phyloP scores from a whole-genome alignment of 2,329 filamentous ascomycete species.

The Sodiomyces alkalinus region DNA sequence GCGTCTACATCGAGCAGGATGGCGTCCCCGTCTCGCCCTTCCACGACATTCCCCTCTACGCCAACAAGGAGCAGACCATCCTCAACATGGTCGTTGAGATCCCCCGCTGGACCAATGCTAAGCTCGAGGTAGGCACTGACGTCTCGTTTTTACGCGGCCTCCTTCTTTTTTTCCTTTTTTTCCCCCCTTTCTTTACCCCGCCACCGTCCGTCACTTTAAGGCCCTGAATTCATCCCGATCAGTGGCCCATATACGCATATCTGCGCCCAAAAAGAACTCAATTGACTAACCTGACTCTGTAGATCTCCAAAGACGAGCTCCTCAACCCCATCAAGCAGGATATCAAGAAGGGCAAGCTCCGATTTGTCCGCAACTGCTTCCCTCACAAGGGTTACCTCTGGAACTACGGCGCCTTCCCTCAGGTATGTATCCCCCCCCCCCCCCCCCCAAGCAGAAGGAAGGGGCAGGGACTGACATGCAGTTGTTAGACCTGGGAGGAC shows the following conservation, averaged over 20 bases:
- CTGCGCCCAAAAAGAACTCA: too few relatives aligned
- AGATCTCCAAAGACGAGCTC: slow-evolving; percentile 98
- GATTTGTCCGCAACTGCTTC: slow-evolving; percentile 99
- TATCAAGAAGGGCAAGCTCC: slow-evolving; percentile 98
- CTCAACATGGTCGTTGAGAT: slow-evolving; percentile 99
- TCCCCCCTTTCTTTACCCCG: not conserved
- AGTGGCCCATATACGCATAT: too few relatives aligned
- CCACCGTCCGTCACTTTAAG: not conserved
- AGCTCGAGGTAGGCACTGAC: slow-evolving; percentile 96
- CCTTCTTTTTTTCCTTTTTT: slow-evolving; percentile 2
- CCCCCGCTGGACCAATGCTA: slow-evolving; percentile 98
- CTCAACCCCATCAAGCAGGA: slow-evolving; percentile 99
- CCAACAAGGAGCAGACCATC: slow-evolving; percentile 88
- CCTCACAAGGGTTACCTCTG: slow-evolving; percentile 99
- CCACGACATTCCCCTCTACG: slow-evolving; percentile 96
- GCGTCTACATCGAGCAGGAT: slow-evolving; percentile 96
- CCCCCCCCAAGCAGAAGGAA: not conserved
- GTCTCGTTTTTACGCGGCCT: too few relatives aligned
- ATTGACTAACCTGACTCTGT: slow-evolving; percentile 5
- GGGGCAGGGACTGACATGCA: not conserved
- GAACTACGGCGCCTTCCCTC: slow-evolving; percentile 99
- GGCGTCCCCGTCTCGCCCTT: slow-evolving; percentile 86
- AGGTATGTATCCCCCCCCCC: slow-evolving; percentile 39
- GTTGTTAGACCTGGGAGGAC: slow-evolving; percentile 86
- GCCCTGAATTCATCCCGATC: not conserved